Conservation (phyloP, 2,329 filamentous ascomycete species). For the Raffaelea deltoideospora region DNA sequence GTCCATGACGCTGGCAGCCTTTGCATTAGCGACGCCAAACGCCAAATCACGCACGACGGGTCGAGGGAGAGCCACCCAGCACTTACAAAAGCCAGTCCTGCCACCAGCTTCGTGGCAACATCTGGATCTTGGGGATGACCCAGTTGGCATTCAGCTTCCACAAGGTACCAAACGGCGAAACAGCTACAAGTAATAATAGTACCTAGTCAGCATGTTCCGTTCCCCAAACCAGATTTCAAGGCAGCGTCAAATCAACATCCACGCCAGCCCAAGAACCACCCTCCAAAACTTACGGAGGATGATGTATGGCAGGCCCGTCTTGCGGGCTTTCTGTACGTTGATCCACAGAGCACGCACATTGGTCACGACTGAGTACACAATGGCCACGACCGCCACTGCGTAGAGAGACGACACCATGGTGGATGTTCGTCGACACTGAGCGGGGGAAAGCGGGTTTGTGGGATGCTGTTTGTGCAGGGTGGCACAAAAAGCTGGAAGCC, state of each 20-base stretch:
- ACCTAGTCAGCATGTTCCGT: no score
- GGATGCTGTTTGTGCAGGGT: not conserved
- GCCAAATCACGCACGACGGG: not conserved
- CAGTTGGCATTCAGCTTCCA: no score
- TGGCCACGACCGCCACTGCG: conserved; percentile 17
- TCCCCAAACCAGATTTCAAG: no score
- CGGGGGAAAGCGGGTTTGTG: not conserved
- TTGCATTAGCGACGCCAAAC: not conserved
- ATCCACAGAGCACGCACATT: conserved; percentile 19
- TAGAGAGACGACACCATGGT: conserved; percentile 22
- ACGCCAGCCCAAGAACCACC: no score
- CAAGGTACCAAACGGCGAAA: conserved; percentile 33
- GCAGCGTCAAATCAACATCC: no score
- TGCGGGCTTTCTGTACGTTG: conserved; percentile 35
- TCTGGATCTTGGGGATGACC: conserved; percentile 38
- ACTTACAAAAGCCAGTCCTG: conserved; percentile 45
- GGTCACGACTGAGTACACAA: conserved; percentile 19
- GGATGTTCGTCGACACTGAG: no score
- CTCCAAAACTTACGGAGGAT: conserved; percentile 30
- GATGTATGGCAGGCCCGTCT: conserved; percentile 35
- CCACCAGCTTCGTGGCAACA: conserved; percentile 39
- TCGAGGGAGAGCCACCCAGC: not conserved
- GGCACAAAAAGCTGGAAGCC: no score
- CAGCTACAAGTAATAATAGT: conserved; percentile 28
- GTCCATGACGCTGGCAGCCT: conserved; percentile 29